phyloP scores from a whole-genome alignment of 768 basidiomycete species.

The Suillus bovinus region DNA sequence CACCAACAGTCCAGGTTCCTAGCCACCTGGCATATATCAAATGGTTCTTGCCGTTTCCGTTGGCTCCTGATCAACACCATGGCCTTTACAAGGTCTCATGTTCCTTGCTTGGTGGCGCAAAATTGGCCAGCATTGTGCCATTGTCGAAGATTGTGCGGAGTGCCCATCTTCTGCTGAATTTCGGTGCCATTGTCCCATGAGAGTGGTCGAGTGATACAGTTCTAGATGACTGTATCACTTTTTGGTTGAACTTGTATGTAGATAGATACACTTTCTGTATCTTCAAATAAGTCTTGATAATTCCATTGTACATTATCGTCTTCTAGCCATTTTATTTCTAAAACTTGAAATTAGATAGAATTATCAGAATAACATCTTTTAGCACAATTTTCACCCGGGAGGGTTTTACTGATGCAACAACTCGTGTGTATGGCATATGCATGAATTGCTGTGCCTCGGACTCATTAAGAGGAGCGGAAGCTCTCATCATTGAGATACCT shows the following conservation, averaged over 20 bases:
- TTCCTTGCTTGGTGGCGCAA: neutral
- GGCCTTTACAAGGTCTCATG: conserved; percentile 27
- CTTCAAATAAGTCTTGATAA: neutral
- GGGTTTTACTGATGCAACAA: too few species aligned
- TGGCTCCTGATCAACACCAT: conserved; percentile 21
- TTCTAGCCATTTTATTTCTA: neutral
- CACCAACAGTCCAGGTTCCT: too few species aligned
- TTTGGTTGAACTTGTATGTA: conserved; percentile 24
- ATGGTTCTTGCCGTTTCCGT: conserved; percentile 2
- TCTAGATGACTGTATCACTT: conserved; percentile 6
- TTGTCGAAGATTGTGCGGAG: conserved; percentile 19
- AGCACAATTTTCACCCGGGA: too few species aligned
- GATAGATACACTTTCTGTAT: conserved; percentile 10
- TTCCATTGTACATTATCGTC: neutral
- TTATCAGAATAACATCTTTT: too few species aligned
- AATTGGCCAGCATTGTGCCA: conserved; percentile 25
- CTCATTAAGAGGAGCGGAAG: neutral
- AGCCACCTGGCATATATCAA: too few species aligned
- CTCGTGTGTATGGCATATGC: too few species aligned
- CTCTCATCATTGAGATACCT: neutral
- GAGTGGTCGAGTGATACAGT: too few species aligned
- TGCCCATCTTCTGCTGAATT: conserved; percentile 20
- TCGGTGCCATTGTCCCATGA: too few species aligned
- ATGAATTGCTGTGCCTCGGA: neutral
- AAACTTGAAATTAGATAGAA: neutral